A percentile compares a stretch with the other conserved stretches of the same genome.
These are phyloP conservation scores for Chaetomium fimeti DNA, from an alignment of 495 filamentous ascomycete genomes.

Conservation along the genomic window DNA sequence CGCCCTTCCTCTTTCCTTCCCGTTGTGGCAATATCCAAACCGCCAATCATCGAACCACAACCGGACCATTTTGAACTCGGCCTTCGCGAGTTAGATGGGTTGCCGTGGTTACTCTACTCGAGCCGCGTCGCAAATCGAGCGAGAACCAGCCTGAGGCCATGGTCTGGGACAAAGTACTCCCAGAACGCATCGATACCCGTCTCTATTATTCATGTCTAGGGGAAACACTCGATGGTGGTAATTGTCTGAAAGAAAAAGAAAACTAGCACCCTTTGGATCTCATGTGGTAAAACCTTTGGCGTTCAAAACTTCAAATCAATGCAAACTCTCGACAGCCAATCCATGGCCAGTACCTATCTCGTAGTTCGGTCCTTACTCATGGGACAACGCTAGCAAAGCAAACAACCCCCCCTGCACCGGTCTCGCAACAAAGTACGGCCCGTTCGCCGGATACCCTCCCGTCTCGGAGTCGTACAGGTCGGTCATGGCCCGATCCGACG, in stretches of 20 bases:
- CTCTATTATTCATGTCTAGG: background rate
- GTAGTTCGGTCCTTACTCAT: background rate
- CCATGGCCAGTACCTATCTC: too few relatives aligned
- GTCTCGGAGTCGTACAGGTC: conserved; percentile 74
- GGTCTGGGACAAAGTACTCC: too few relatives aligned
- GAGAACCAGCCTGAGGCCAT: background rate
- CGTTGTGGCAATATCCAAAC: conserved; percentile 1
- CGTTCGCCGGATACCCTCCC: conserved; percentile 55
- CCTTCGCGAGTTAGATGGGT: background rate
- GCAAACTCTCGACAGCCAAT: background rate
- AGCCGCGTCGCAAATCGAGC: background rate
- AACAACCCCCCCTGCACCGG: conserved; percentile 84
- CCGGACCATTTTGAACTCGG: background rate
- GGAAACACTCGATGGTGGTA: background rate
- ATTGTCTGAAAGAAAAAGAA: background rate
- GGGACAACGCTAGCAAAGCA: conserved; percentile 66
- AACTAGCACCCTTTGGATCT: background rate
- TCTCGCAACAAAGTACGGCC: conserved; percentile 68
- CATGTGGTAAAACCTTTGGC: background rate
- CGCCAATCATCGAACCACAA: conserved; percentile 15
- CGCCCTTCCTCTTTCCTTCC: background rate
- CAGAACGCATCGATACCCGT: background rate
- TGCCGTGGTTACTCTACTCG: background rate
- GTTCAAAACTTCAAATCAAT: conserved; percentile 19
- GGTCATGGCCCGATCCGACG: conserved; percentile 67